Percentiles rank a stretch among this genome's conserved stretches.
Evolutionary conservation across 192 early-diverging fungal species (phyloP).

Genomic region (Gamsiella multidivaricata): DNA sequence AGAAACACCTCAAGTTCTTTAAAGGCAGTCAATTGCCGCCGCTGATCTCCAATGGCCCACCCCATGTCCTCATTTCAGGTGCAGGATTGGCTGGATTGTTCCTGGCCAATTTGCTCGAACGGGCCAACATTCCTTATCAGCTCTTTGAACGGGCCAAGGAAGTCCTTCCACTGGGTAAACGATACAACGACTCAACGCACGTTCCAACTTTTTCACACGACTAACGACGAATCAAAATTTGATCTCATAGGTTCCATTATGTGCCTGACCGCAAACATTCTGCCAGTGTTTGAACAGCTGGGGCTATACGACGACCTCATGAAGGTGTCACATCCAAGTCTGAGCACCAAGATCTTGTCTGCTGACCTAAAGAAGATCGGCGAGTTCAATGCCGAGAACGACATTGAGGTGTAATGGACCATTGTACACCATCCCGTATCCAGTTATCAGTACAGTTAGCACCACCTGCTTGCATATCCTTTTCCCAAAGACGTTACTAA

Average conservation of each 20-base stretch:
- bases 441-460: neutral
- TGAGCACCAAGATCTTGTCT: neutral
- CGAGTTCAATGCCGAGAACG: neutral
- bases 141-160: constrained; percentile 9
- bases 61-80: constrained; percentile 11
- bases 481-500: too few species aligned
- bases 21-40: too few species aligned
- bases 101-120: constrained; percentile 16
- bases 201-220: too few species aligned
- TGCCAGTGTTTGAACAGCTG: constrained; percentile 16
- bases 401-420: neutral
- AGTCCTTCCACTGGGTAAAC: constrained; percentile 16
- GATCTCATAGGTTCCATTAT: constrained; percentile 17
- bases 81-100: constrained; percentile 21
- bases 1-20: too few species aligned
- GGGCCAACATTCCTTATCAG: constrained; percentile 4
- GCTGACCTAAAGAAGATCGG: neutral
- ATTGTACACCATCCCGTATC: neutral
- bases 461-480: neutral
- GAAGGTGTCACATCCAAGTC: neutral
- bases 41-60: too few species aligned
- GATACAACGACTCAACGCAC: too few species aligned
- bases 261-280: constrained; percentile 6
- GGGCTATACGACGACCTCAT: constrained; percentile 9
- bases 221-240: too few species aligned